A percentile compares a stretch with the other conserved stretches of the same genome.
Conservation (phyloP, 1,284 basidiomycete genomes). For the Sphagnurus paluster region DNA sequence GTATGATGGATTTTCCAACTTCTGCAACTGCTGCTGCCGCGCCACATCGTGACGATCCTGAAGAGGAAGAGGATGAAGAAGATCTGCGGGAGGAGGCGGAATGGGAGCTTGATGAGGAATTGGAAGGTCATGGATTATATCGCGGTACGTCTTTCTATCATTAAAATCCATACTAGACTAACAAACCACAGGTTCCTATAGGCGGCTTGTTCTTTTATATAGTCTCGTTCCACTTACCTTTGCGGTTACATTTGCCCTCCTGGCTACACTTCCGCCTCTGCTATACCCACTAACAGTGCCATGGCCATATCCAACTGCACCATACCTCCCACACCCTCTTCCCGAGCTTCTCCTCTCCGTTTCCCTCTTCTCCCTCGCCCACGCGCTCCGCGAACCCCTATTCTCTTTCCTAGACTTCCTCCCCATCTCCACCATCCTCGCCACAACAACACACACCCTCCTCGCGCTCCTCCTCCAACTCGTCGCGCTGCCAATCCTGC, state of each 20-base stretch:
- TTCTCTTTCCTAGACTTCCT: slow-evolving; percentile 17
- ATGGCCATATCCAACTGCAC: slow-evolving; percentile 39
- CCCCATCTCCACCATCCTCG: slow-evolving; percentile 30
- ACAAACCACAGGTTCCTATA: slow-evolving; percentile 56
- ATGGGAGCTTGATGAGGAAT: slow-evolving; percentile 50
- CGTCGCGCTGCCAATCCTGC: no score
- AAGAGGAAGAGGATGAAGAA: slow-evolving; percentile 20
- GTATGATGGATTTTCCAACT: slow-evolving; percentile 26
- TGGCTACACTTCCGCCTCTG: slow-evolving; percentile 48
- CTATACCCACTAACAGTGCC: slow-evolving; percentile 40
- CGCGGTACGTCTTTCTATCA: slow-evolving; percentile 39
- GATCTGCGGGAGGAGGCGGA: slow-evolving; percentile 33
- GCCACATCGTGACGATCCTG: slow-evolving; percentile 19
- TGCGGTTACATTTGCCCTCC: slow-evolving; percentile 44
- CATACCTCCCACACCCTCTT: slow-evolving; percentile 55
- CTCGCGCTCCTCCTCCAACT: slow-evolving; percentile 54
- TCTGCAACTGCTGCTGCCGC: slow-evolving; percentile 7
- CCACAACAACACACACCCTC: slow-evolving; percentile 49
- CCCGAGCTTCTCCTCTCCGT: slow-evolving; percentile 59
- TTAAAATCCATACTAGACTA: background rate
- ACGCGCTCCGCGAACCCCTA: slow-evolving; percentile 27
- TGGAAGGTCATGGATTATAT: slow-evolving; percentile 62
- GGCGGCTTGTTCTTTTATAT: slow-evolving; percentile 49
- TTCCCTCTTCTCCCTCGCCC: slow-evolving; percentile 44
- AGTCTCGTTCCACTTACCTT: slow-evolving; percentile 56